A percentile compares a stretch with the other conserved stretches of the same genome.
Conservation (phyloP, 208 protist genomes). For the Crithidia thermophila region DNA sequence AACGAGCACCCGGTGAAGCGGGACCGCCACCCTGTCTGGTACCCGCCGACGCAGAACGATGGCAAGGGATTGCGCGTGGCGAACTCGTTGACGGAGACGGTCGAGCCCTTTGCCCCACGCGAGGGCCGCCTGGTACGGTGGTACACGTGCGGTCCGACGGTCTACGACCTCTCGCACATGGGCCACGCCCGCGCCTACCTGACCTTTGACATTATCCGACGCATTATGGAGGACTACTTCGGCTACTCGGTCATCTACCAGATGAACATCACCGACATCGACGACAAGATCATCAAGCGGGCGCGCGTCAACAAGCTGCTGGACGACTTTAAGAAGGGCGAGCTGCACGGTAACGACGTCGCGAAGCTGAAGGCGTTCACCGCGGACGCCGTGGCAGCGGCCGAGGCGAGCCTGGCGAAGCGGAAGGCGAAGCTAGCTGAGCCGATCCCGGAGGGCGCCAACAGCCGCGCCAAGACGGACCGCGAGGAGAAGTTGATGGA, state of each 20-base stretch:
- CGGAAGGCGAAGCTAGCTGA: constrained; percentile 45
- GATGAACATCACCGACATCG: constrained; percentile 99
- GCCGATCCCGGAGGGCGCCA: constrained; percentile 47
- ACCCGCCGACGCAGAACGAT: constrained; percentile 50
- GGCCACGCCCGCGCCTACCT: constrained; percentile 99
- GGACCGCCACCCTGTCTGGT: constrained; percentile 78
- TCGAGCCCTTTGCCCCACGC: constrained; percentile 75
- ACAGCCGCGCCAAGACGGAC: constrained; percentile 57
- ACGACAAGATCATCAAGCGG: constrained; percentile 99
- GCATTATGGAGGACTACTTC: constrained; percentile 98
- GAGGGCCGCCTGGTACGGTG: constrained; percentile 77
- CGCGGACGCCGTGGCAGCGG: constrained; percentile 42
- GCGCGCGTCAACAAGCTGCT: constrained; percentile 91
- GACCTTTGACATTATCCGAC: constrained; percentile 97
- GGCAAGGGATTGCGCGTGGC: constrained; percentile 51
- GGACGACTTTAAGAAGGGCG: constrained; percentile 53
- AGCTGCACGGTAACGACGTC: constrained; percentile 34
- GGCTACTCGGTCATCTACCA: constrained; percentile 90
- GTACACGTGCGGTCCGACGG: constrained; percentile 99
- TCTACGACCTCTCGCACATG: constrained; percentile 97
- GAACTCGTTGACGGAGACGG: constrained; percentile 86
- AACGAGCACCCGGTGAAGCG: constrained; percentile 44
- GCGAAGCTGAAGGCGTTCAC: constrained; percentile 59
- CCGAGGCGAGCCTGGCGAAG: constrained; percentile 35
- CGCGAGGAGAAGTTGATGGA: constrained; percentile 84